Percentiles rank a stretch among this genome's conserved stretches.
These are phyloP conservation scores for Phytophthora cactorum DNA, from an alignment of 352 stramenopile species.

Conservation along the genomic window DNA sequence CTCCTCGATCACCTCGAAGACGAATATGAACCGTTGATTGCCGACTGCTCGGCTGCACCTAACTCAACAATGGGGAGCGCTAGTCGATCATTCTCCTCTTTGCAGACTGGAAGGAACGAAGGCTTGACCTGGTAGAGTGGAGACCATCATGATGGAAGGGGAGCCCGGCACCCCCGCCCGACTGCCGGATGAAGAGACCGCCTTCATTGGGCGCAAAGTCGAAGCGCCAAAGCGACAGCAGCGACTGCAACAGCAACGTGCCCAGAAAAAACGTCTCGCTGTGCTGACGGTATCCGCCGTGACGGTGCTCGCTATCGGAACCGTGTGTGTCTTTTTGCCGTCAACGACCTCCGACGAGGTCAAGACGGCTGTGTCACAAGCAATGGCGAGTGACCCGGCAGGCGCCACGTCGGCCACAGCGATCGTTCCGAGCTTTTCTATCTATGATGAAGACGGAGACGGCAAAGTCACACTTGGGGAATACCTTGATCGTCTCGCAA, in stretches of 20 bases:
- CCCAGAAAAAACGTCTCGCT: conserved; percentile 20
- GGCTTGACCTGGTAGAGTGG: background rate
- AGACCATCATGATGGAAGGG: conserved; percentile 38
- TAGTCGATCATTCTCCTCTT: conserved; percentile 15
- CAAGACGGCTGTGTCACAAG: conserved; percentile 20
- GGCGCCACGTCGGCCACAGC: conserved; percentile 1
- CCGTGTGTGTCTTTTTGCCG: conserved; percentile 23
- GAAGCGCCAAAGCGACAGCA: conserved; percentile 23
- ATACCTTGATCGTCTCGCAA: conserved; percentile 25
- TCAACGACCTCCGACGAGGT: conserved; percentile 9
- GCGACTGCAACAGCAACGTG: conserved; percentile 12
- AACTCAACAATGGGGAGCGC: background rate
- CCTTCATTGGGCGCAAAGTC: conserved; percentile 23
- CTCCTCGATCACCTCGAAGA: conserved; percentile 10
- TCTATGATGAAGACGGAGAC: conserved; percentile 31
- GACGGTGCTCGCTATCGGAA: conserved; percentile 24
- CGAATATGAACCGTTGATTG: conserved; percentile 29
- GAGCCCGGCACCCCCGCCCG: conserved; percentile 16
- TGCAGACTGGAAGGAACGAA: conserved; percentile 13
- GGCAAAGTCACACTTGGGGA: conserved; percentile 29
- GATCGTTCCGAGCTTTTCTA: conserved; percentile 22
- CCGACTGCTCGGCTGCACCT: conserved; percentile 2
- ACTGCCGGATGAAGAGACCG: conserved; percentile 26
- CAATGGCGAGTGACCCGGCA: conserved; percentile 24
- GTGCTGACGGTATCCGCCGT: conserved; percentile 16